Conservation (phyloP, 1,139 yeast species). For the Zygoascus hellenicus region DNA sequence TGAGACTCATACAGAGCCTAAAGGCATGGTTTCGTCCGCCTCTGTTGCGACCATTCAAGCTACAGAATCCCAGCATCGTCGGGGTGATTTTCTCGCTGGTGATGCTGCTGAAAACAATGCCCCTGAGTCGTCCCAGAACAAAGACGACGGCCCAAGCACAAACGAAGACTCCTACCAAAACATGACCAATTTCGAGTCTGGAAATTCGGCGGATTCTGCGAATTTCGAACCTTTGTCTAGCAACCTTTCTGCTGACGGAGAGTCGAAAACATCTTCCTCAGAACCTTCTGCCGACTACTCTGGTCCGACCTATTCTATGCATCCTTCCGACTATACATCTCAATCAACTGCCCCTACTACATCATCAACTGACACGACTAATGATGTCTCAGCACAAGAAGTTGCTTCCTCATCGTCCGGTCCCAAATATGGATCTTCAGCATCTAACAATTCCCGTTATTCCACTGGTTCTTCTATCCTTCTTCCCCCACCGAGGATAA, state of each 20-base stretch:
- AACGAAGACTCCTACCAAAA: no score
- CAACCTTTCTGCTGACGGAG: no score
- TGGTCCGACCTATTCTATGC: not conserved
- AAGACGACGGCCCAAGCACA: no score
- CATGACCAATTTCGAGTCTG: no score
- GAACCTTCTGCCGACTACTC: not conserved
- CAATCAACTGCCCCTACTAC: not conserved
- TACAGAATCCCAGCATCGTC: not conserved
- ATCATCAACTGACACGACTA: not conserved
- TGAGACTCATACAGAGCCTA: not conserved
- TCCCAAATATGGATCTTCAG: not conserved
- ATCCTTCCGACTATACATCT: not conserved
- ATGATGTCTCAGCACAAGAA: not conserved
- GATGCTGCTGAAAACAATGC: not conserved
- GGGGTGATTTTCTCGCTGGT: not conserved
- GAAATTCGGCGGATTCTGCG: no score
- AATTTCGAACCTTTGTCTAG: no score
- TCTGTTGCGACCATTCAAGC: slow-evolving; percentile 6
- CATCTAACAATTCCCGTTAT: not conserved
- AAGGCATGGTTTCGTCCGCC: not conserved
- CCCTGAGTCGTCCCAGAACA: not conserved
- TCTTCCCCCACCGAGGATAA: not conserved
- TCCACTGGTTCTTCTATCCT: slow-evolving; percentile 2
- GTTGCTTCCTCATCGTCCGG: not conserved
- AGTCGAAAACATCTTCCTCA: no score